These are phyloP conservation scores for Sphagnum magellanicum DNA, from an alignment of 228 moss, liverwort and hornwort species.

Conservation along the genomic window DNA sequence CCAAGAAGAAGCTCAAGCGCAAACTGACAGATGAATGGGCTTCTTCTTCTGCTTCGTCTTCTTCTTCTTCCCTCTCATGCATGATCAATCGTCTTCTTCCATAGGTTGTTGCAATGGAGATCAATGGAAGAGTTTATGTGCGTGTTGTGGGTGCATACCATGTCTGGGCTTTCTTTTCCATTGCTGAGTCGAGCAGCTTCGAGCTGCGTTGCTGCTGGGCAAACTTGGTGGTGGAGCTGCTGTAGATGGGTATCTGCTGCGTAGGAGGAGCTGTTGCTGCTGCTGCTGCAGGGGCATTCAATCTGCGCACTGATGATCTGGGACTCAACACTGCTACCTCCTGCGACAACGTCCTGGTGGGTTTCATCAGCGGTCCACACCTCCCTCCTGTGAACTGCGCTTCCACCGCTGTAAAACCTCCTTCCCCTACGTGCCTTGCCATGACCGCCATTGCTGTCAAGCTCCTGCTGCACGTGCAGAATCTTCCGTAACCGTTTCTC, in stretches of 20 bases:
- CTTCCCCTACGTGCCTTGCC: constrained; percentile 37
- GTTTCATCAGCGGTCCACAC: constrained; percentile 15
- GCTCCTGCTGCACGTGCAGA: neutral
- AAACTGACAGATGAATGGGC: neutral
- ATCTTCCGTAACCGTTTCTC: too few species aligned
- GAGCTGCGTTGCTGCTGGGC: too few species aligned
- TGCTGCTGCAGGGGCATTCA: constrained; percentile 15
- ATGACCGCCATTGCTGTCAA: constrained; percentile 33
- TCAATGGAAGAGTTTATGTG: neutral
- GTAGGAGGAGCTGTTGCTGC: constrained; percentile 18
- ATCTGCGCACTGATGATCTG: constrained; percentile 4
- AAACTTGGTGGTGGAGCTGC: too few species aligned
- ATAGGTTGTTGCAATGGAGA: neutral
- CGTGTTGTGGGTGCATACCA: constrained; percentile 17
- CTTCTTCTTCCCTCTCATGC: neutral
- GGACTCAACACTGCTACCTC: constrained; percentile 15
- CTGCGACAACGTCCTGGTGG: constrained; percentile 18
- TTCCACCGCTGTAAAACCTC: constrained; percentile 21
- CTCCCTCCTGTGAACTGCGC: constrained; percentile 20
- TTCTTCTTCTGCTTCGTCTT: too few species aligned
- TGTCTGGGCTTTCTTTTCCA: constrained; percentile 43
- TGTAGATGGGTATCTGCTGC: constrained; percentile 12
- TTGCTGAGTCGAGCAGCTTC: too few species aligned
- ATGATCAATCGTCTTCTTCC: neutral
- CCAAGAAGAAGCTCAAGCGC: neutral